A percentile compares a stretch with the other conserved stretches of the same genome.
phyloP scores from a whole-genome alignment of 768 basidiomycete species.

The Pholiota conissans region DNA sequence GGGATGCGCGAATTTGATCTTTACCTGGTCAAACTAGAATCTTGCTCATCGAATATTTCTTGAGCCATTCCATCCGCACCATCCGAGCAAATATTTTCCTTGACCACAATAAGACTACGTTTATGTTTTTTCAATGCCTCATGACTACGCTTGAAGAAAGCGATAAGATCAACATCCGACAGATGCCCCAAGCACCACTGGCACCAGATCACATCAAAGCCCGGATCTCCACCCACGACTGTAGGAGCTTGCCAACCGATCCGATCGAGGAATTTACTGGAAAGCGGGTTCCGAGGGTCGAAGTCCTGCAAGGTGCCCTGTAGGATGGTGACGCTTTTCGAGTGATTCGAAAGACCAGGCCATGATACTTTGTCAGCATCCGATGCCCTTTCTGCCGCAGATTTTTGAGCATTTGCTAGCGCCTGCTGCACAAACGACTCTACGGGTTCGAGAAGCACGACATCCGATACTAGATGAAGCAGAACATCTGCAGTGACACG shows the following conservation, averaged over 20 bases:
- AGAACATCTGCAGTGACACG: conserved; percentile 88
- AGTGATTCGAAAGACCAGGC: conserved; percentile 63
- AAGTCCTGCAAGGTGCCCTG: conserved; percentile 80
- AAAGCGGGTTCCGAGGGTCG: conserved; percentile 60
- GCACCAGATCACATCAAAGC: conserved; percentile 93
- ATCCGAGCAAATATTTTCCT: conserved; percentile 87
- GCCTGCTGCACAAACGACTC: conserved; percentile 76
- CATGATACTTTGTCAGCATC: conserved; percentile 39
- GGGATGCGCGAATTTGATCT: too few relatives aligned
- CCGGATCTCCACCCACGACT: conserved; percentile 47
- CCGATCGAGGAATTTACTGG: conserved; percentile 55
- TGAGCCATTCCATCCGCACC: conserved; percentile 43
- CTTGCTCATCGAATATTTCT: conserved; percentile 75
- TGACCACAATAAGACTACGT: conserved; percentile 76
- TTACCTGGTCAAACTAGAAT: conserved; percentile 89
- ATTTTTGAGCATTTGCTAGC: conserved; percentile 38
- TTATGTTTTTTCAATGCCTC: conserved; percentile 49
- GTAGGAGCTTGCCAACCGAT: conserved; percentile 59
- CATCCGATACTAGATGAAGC: conserved; percentile 84
- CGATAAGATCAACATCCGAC: conserved; percentile 70
- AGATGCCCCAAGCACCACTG: conserved; percentile 97
- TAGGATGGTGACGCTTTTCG: conserved; percentile 78
- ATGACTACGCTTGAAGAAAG: conserved; percentile 68
- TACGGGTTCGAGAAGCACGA: conserved; percentile 90
- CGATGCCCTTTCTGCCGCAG: conserved; percentile 21